Evolutionary conservation across 371 early-diverging fungal species (phyloP).

Genomic region (Smittium mucronatum): DNA sequence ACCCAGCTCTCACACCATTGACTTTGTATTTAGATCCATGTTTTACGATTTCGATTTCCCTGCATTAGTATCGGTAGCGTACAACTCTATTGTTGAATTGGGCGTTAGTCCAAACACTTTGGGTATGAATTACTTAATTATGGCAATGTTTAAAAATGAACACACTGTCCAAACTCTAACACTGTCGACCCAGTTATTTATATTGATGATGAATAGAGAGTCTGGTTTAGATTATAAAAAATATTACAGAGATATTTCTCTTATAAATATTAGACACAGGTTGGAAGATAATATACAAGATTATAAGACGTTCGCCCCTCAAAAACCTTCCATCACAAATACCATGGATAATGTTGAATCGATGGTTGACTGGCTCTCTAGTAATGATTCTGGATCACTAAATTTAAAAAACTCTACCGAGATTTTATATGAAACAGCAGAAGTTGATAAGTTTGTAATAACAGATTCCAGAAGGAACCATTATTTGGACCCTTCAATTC

Average conservation of each 20-base stretch:
- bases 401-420: not conserved
- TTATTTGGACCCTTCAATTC: not conserved
- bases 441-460: not conserved
- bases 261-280: not conserved
- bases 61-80: not conserved
- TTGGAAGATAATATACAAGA: not conserved
- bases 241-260: not conserved
- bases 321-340: not conserved
- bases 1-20: not conserved
- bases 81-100: not conserved
- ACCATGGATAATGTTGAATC: constrained; percentile 1
- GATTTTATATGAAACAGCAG: not conserved
- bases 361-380: constrained; percentile 1
- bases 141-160: not conserved
- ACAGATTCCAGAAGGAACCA: too few species aligned
- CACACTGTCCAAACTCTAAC: not conserved
- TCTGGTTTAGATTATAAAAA: not conserved
- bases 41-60: not conserved
- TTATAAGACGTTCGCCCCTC: not conserved
- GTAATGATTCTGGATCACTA: not conserved
- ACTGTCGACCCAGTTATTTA: not conserved
- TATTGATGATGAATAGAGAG: not conserved
- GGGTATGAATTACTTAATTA: not conserved
- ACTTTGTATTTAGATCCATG: constrained; percentile 1
- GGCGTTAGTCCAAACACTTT: constrained; percentile 1